These are phyloP conservation scores for Neurospora sp. DNA, from an alignment of 2,329 filamentous ascomycete species.

Conservation along the genomic window DNA sequence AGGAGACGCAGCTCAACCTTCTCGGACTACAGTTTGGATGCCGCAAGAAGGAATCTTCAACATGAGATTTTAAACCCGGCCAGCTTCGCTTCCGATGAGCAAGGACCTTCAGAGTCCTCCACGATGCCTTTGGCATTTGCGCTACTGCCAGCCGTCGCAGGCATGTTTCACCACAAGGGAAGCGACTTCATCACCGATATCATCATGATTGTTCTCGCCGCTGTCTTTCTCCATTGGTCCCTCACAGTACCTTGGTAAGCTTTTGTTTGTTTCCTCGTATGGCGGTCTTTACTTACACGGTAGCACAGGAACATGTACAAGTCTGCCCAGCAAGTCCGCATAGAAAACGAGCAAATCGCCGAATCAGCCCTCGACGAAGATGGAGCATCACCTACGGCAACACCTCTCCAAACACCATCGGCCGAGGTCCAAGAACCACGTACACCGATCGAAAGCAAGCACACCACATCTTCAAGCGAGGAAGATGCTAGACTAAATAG, in stretches of 20 bases:
- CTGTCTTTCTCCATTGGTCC: conserved; percentile 86
- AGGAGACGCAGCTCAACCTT: conserved; percentile 67
- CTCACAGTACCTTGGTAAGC: conserved; percentile 79
- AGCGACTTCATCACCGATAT: conserved; percentile 76
- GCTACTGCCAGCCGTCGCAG: conserved; percentile 75
- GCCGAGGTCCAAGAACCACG: neutral
- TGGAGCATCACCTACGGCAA: neutral
- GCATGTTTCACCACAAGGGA: conserved; percentile 76
- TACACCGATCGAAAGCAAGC: conserved; percentile 7
- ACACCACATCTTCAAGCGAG: neutral
- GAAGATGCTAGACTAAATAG: neutral
- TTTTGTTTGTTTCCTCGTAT: neutral
- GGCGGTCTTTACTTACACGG: neutral
- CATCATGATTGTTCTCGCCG: conserved; percentile 68
- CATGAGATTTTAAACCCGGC: conserved; percentile 58
- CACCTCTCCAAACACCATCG: neutral
- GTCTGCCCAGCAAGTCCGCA: conserved; percentile 54
- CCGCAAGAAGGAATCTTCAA: conserved; percentile 53
- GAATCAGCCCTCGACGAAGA: conserved; percentile 35
- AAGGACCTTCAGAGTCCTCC: conserved; percentile 61
- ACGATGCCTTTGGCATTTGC: conserved; percentile 76
- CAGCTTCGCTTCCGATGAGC: conserved; percentile 26
- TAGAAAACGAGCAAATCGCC: conserved; percentile 35
- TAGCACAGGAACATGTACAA: conserved; percentile 59
- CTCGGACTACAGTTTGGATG: conserved; percentile 64